These are phyloP conservation scores for Lachancea quebecensis DNA, from an alignment of 805 yeast species.

Conservation along the genomic window DNA sequence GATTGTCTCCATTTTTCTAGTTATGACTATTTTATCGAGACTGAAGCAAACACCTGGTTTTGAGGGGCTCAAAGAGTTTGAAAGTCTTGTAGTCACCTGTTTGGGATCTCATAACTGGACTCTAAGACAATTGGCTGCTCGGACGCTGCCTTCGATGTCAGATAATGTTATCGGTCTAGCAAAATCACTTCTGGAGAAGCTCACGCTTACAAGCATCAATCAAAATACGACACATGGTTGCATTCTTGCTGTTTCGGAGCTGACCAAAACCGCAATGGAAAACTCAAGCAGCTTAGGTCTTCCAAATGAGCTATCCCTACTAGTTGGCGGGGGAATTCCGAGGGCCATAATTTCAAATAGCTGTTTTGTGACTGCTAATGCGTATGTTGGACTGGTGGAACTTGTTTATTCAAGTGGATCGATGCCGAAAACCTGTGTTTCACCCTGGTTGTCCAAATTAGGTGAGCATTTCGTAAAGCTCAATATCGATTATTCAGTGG, in stretches of 20 bases:
- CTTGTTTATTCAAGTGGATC: slow-evolving; percentile 9
- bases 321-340: slow-evolving; percentile 2
- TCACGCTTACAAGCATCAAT: slow-evolving; percentile 12
- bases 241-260: slow-evolving; percentile 40
- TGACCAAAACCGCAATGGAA: slow-evolving; percentile 1
- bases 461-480: slow-evolving; percentile 34
- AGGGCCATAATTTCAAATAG: slow-evolving; percentile 18
- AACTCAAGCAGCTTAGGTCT: background rate
- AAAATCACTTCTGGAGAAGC: slow-evolving; percentile 17
- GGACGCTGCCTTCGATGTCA: slow-evolving; percentile 51
- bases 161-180: slow-evolving; percentile 30
- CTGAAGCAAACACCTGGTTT: slow-evolving; percentile 55
- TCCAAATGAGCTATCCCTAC: slow-evolving; percentile 5
- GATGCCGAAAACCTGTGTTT: background rate
- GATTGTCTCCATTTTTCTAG: slow-evolving; percentile 65
- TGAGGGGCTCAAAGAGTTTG: slow-evolving; percentile 47
- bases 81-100: slow-evolving; percentile 40
- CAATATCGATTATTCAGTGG: slow-evolving; percentile 24
- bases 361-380: slow-evolving; percentile 32
- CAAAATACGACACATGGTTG: slow-evolving; percentile 56
- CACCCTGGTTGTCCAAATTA: slow-evolving; percentile 18
- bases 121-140: slow-evolving; percentile 80
- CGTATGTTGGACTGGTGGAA: slow-evolving; percentile 27
- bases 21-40: slow-evolving; percentile 63
- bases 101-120: slow-evolving; percentile 64